Conservation (phyloP, 106 monocot species). For the Platanthera zijinensis region DNA sequence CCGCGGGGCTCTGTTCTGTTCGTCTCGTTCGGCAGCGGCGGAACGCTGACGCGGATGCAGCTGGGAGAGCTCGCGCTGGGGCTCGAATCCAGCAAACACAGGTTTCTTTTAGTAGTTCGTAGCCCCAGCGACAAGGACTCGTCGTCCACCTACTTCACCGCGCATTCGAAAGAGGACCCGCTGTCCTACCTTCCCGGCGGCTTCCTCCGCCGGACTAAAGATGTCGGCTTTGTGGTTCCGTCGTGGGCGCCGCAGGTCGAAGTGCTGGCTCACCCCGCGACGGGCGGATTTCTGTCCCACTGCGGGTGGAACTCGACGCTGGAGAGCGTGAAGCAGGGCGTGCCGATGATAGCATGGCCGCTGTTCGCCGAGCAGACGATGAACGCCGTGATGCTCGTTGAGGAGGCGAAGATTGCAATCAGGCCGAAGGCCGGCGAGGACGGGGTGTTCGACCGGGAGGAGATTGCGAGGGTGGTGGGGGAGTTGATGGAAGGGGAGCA, state of each 20-base stretch:
- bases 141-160: slow-evolving; percentile 13
- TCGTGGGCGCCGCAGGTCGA: slow-evolving; percentile 29
- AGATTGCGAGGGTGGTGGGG: slow-evolving; percentile 22
- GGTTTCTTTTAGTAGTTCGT: slow-evolving; percentile 32
- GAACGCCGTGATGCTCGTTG: slow-evolving; percentile 36
- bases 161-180: slow-evolving; percentile 7
- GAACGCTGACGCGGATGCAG: slow-evolving; percentile 21
- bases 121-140: slow-evolving; percentile 20
- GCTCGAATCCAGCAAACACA: slow-evolving; percentile 25
- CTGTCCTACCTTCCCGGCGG: slow-evolving; percentile 16
- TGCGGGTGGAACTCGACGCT: slow-evolving; percentile 63
- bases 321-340: slow-evolving; percentile 32
- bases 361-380: slow-evolving; percentile 38
- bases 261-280: slow-evolving; percentile 5
- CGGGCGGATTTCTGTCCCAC: slow-evolving; percentile 36
- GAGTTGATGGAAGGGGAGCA: slow-evolving; percentile 31
- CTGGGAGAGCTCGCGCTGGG: slow-evolving; percentile 27
- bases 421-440: slow-evolving; percentile 8
- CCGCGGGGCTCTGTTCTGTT: slow-evolving; percentile 26
- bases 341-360: slow-evolving; percentile 49
- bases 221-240: slow-evolving; percentile 15
- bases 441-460: slow-evolving; percentile 13
- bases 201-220: slow-evolving; percentile 13
- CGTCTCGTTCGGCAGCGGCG: slow-evolving; percentile 37
- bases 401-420: slow-evolving; percentile 18